Percentiles rank a stretch among this genome's conserved stretches.
Conservation (phyloP, 2,329 filamentous ascomycete species). For the Penicillium hesseltinei region DNA sequence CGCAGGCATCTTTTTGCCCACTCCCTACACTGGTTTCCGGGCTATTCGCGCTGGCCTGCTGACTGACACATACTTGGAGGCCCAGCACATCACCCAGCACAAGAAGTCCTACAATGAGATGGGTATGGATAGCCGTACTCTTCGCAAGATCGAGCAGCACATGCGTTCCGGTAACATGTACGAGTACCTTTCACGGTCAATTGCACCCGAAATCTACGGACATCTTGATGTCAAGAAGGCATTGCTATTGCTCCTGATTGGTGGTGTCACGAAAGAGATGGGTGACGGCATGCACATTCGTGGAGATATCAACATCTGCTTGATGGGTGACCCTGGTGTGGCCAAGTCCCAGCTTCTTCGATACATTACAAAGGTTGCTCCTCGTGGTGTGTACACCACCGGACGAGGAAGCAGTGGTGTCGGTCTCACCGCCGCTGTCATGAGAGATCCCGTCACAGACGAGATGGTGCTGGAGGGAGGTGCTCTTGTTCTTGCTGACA, state of each 20-base stretch:
- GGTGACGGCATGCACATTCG: slow-evolving; percentile 98
- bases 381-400: slow-evolving; percentile 82
- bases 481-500: slow-evolving; percentile 74
- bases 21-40: slow-evolving; percentile 97
- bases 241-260: slow-evolving; percentile 88
- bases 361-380: slow-evolving; percentile 97
- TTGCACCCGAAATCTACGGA: slow-evolving; percentile 95
- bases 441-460: slow-evolving; percentile 74
- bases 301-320: slow-evolving; percentile 96
- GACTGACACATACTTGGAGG: slow-evolving; percentile 95
- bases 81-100: slow-evolving; percentile 89
- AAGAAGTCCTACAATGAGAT: slow-evolving; percentile 98
- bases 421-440: slow-evolving; percentile 77
- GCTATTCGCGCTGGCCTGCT: slow-evolving; percentile 94
- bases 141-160: slow-evolving; percentile 81
- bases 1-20: slow-evolving; percentile 92
- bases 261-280: slow-evolving; percentile 94
- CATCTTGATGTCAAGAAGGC: slow-evolving; percentile 98
- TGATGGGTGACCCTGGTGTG: slow-evolving; percentile 99
- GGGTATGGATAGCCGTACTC: slow-evolving; percentile 73
- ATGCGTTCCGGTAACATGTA: slow-evolving; percentile 87
- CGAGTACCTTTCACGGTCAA: slow-evolving; percentile 91
- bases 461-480: slow-evolving; percentile 79
- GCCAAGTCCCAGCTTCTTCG: slow-evolving; percentile 98
- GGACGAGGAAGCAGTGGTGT: slow-evolving; percentile 79